Base-by-base conservation (phyloP, 2,329 filamentous ascomycete species). In the Penicillium sp. region DNA sequence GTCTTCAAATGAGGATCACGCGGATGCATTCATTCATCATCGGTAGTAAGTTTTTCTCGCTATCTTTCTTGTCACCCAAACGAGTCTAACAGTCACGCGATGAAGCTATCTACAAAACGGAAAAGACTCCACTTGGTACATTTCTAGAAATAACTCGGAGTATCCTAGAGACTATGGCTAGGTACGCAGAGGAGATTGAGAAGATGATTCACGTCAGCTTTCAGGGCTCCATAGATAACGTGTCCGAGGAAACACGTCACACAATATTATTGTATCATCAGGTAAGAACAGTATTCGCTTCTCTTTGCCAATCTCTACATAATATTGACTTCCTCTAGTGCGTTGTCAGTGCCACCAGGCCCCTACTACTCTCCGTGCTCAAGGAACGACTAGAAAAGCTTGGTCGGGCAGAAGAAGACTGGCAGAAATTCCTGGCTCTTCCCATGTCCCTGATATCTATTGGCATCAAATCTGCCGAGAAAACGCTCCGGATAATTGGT, bases 261-360 rank as follows among this genome's bases (percentile, higher is more conserved):
- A 72, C 79, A 3, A 77, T 74, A 0, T 59, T 80, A 5, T 64
- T 78, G 0, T 80, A 80, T 56, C 78, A 80, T 44, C 76, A 79
- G 66, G 78, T 79, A 47, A 9, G 70, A 77, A 24, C 13, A 4
- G 1, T 10, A 19, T 10, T 6, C 24, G 6, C 19, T 22, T 44
- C 19, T 22, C 9, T 44, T 13, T 13, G 15, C 13, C 35, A 5
- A 3, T 7, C 26, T 10, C 7, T 13, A 7, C 2, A 54, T 37
- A 0, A 76, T 74, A 76, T 24, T 73, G 70, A 7, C 9, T 8
- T 51, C 8, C 5, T 13, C 38, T 28, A 65, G 63, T 65, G 63
- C 37, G 63, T 65, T 3, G 54, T 65, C 10, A 54, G 62, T 8
- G 63, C 63, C 17, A 65, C 63, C 4, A 51, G 60, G 26, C 63